Conservation (phyloP, 2,329 filamentous ascomycete species). For the Colletotrichum musae region DNA sequence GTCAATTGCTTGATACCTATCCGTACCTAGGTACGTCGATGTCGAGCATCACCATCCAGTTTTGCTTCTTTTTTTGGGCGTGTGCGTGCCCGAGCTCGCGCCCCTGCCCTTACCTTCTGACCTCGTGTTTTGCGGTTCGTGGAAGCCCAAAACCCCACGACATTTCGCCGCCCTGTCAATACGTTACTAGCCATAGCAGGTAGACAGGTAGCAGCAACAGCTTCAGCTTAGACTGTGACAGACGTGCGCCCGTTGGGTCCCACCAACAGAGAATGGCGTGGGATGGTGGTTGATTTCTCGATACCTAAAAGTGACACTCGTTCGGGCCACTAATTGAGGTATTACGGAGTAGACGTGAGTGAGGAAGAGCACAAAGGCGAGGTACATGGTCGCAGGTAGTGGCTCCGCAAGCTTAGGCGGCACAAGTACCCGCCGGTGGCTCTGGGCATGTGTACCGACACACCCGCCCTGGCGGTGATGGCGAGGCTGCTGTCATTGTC, state of each 20-base stretch:
- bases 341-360: background rate
- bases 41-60: background rate
- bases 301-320: constrained; percentile 8
- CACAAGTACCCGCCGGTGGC: constrained; percentile 1
- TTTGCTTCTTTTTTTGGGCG: constrained; percentile 4
- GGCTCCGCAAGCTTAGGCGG: background rate
- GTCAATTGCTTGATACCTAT: background rate
- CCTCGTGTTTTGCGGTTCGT: constrained; percentile 3
- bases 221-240: background rate
- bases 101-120: constrained; percentile 12
- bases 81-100: constrained; percentile 16
- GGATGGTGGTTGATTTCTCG: constrained; percentile 18
- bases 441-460: constrained; percentile 6
- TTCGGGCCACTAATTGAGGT: constrained; percentile 5
- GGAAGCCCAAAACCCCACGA: constrained; percentile 2
- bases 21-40: background rate
- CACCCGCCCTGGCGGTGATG: background rate
- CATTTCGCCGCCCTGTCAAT: constrained; percentile 1
- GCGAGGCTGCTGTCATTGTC: constrained; percentile 12
- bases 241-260: constrained; percentile 4
- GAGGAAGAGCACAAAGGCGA: background rate
- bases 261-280: constrained; percentile 18
- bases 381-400: constrained; percentile 9
- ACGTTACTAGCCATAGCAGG: background rate
- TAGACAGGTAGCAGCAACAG: background rate